Conservation (phyloP, 2,329 filamentous ascomycete species). For the Endothia cerciana region DNA sequence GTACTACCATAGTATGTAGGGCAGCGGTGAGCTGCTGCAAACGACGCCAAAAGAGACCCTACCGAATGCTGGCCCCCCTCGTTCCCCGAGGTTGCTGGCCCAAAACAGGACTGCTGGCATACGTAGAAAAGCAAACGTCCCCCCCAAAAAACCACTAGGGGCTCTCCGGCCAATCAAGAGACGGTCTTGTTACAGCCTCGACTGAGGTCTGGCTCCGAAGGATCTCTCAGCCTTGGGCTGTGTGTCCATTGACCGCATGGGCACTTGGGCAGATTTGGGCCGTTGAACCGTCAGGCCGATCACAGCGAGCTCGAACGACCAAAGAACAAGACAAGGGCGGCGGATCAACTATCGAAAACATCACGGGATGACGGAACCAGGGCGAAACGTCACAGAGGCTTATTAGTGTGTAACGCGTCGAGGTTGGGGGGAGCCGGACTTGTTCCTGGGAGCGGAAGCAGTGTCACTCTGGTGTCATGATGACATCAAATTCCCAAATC, state of each 20-base stretch:
- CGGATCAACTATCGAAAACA: not conserved
- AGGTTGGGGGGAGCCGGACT: not conserved
- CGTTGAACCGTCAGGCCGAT: too few relatives aligned
- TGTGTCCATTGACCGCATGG: too few relatives aligned
- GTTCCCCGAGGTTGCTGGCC: not conserved
- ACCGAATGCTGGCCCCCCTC: not conserved
- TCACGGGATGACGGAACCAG: too few relatives aligned
- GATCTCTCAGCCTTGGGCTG: not conserved
- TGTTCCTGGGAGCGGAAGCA: not conserved
- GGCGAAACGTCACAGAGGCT: too few relatives aligned
- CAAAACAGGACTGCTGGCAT: conserved; percentile 2
- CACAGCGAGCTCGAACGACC: too few relatives aligned
- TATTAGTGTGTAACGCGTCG: not conserved
- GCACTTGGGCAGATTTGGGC: too few relatives aligned
- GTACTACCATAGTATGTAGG: too few relatives aligned
- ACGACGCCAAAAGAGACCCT: conserved; percentile 1
- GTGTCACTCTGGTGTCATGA: too few relatives aligned
- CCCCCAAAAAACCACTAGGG: not conserved
- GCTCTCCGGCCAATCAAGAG: not conserved
- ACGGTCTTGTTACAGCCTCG: not conserved
- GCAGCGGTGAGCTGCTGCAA: conserved; percentile 14
- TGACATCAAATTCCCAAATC: conserved; percentile 1
- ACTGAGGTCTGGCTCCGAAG: not conserved
- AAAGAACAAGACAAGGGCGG: not conserved
- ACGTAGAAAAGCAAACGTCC: conserved; percentile 7